These are phyloP conservation scores for Alternaria sp. DNA, from an alignment of 2,329 filamentous ascomycete genomes.

Conservation along the genomic window DNA sequence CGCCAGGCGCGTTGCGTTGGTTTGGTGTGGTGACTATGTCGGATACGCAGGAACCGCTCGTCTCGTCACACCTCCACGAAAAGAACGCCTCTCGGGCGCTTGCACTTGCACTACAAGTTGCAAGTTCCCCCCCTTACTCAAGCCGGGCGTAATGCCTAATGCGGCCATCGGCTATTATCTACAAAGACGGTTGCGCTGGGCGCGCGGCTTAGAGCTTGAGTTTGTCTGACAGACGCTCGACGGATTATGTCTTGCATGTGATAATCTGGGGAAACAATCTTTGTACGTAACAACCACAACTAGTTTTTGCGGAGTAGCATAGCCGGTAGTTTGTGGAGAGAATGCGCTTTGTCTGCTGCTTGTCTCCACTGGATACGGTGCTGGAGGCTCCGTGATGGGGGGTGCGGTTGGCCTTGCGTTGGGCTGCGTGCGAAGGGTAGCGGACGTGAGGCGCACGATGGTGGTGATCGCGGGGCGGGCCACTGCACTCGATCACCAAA, in stretches of 20 bases:
- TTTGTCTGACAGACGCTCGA: neutral
- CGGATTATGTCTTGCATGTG: constrained; percentile 5
- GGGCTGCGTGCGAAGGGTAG: neutral
- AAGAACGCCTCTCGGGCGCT: neutral
- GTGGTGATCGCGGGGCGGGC: constrained; percentile 8
- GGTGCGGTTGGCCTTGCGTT: neutral
- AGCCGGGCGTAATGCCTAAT: constrained; percentile 4
- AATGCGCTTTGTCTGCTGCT: neutral
- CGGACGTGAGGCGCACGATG: neutral
- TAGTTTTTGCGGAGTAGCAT: neutral
- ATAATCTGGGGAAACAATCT: constrained; percentile 12
- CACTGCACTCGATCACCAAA: constrained; percentile 7
- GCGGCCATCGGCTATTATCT: neutral
- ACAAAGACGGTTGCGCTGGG: neutral
- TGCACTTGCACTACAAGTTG: neutral
- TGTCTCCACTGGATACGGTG: neutral
- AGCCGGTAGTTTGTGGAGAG: neutral
- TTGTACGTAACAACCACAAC: constrained; percentile 6
- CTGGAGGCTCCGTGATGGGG: neutral
- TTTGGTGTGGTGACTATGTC: neutral
- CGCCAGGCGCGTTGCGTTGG: neutral
- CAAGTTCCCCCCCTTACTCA: constrained; percentile 1
- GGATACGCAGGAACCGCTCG: constrained; percentile 5
- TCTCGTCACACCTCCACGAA: neutral
- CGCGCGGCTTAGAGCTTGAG: neutral